Evolutionary conservation across 352 stramenopile species (phyloP).

Genomic region (Phytophthora colocasiae): DNA sequence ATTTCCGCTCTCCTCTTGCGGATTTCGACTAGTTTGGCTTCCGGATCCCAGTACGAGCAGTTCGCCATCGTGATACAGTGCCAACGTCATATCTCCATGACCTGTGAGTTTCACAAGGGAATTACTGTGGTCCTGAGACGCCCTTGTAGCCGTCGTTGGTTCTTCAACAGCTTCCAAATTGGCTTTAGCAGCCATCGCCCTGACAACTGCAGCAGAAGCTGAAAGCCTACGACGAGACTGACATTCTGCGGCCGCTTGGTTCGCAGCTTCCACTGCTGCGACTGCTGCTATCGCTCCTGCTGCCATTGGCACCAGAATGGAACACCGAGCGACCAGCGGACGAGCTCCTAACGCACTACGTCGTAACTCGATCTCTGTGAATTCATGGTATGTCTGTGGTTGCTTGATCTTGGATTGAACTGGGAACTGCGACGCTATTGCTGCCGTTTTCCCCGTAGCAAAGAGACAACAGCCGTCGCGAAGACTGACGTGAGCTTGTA

Average conservation of each 20-base stretch:
- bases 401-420: conserved; percentile 17
- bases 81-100: conserved; percentile 48
- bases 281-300: conserved; percentile 32
- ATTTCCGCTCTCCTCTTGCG: conserved; percentile 17
- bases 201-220: conserved; percentile 7
- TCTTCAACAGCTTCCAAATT: conserved; percentile 9
- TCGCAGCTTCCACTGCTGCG: conserved; percentile 39
- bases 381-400: conserved; percentile 40
- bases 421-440: conserved; percentile 1
- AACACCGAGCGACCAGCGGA: conserved; percentile 43
- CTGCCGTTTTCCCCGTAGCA: conserved; percentile 38
- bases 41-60: conserved; percentile 39
- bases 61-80: conserved; percentile 56
- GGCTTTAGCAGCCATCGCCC: conserved; percentile 11
- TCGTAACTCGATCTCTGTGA: conserved; percentile 46
- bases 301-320: conserved; percentile 32
- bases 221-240: conserved; percentile 38
- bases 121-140: conserved; percentile 31
- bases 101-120: conserved; percentile 51
- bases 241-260: conserved; percentile 28
- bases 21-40: conserved; percentile 10
- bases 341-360: conserved; percentile 10
- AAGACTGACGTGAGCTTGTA: conserved; percentile 54
- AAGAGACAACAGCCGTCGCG: conserved; percentile 57
- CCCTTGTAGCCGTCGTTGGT: conserved; percentile 18